These are phyloP conservation scores for Fusarium miscanthi DNA, from an alignment of 2,329 filamentous ascomycete genomes.

Conservation along the genomic window DNA sequence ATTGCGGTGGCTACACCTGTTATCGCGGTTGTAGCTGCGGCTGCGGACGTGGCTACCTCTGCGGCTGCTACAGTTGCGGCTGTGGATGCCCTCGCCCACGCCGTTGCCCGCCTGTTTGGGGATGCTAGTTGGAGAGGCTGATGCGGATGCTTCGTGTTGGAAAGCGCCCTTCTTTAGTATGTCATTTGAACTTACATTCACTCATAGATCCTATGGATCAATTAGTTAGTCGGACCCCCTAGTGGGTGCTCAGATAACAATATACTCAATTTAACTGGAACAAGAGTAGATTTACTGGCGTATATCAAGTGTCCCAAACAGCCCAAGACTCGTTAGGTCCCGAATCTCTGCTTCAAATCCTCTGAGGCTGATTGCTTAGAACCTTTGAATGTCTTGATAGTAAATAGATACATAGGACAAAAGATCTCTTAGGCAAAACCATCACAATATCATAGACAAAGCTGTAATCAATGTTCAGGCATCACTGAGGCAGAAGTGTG, in stretches of 20 bases:
- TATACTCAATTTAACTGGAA: neutral
- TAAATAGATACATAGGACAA: too few species aligned
- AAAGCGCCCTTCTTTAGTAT: neutral
- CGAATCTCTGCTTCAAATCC: neutral
- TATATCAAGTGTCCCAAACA: accelerated
- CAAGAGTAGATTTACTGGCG: accelerated
- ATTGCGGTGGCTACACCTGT: neutral
- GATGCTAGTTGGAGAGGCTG: accelerated
- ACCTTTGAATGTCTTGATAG: too few species aligned
- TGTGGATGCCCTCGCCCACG: neutral
- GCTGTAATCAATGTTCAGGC: neutral
- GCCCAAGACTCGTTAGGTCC: accelerated
- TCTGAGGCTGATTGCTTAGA: too few species aligned
- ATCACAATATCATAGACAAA: neutral
- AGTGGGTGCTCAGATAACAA: neutral
- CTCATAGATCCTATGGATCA: neutral
- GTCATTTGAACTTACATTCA: neutral
- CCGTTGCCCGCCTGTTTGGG: neutral
- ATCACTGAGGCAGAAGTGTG: neutral
- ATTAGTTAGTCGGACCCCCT: neutral
- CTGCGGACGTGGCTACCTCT: neutral
- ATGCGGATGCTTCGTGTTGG: accelerated
- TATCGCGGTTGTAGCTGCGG: neutral
- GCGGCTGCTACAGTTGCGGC: neutral
- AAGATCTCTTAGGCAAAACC: neutral